A percentile compares a stretch with the other conserved stretches of the same genome.
These are phyloP conservation scores for Fusarium sacchari DNA, from an alignment of 2,329 filamentous ascomycete genomes.

Conservation along the genomic window DNA sequence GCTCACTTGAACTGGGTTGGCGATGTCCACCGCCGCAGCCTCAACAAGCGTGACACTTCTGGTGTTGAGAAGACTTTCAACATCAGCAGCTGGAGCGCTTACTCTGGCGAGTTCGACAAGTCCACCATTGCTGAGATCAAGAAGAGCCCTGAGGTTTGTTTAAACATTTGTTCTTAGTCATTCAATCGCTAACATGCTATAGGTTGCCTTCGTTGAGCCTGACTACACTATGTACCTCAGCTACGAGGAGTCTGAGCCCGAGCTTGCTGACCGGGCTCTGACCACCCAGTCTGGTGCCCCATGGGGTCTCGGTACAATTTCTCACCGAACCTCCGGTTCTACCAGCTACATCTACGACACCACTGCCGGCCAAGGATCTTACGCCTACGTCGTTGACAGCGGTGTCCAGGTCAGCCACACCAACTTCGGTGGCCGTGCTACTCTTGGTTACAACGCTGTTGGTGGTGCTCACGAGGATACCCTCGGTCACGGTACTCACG, in stretches of 20 bases:
- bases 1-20: conserved; percentile 60
- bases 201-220: conserved; percentile 41
- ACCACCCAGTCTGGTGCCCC: conserved; percentile 38
- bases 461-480: conserved; percentile 47
- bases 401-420: conserved; percentile 64
- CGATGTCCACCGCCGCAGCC: conserved; percentile 63
- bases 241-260: conserved; percentile 20
- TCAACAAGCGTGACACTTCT: conserved; percentile 57
- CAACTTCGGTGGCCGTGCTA: conserved; percentile 60
- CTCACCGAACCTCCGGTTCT: conserved; percentile 39
- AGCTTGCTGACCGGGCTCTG: conserved; percentile 37
- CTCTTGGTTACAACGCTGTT: conserved; percentile 52
- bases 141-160: conserved; percentile 52
- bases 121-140: conserved; percentile 54
- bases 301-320: conserved; percentile 43
- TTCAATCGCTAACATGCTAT: not conserved
- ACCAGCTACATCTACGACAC: conserved; percentile 60
- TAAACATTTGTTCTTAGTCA: not conserved
- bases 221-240: conserved; percentile 37
- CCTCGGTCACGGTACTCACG: conserved; percentile 56
- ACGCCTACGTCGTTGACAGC: conserved; percentile 70
- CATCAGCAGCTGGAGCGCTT: conserved; percentile 50
- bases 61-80: conserved; percentile 47
- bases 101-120: conserved; percentile 55
- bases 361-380: conserved; percentile 61